These are phyloP conservation scores for Lachnum nothofagi DNA, from an alignment of 2,329 filamentous ascomycete species.

Conservation along the genomic window DNA sequence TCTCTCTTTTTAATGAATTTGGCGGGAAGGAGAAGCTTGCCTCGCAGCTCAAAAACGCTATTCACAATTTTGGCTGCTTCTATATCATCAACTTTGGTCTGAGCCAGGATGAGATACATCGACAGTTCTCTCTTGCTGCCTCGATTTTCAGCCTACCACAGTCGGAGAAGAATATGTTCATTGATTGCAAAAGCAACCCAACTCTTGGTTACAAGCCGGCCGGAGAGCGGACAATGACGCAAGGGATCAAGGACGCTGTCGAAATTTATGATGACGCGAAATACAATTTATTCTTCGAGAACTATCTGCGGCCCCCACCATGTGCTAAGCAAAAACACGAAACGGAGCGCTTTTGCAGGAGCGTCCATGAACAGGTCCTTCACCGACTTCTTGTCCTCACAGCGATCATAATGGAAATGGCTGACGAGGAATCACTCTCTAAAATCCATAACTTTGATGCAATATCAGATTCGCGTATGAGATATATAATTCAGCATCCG, in stretches of 20 bases:
- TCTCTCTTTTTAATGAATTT: no score
- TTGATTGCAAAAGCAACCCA: conserved; percentile 46
- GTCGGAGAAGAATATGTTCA: conserved; percentile 55
- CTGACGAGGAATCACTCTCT: conserved; percentile 53
- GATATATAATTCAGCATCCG: conserved; percentile 56
- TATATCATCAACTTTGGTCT: conserved; percentile 60
- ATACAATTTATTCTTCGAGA: conserved; percentile 44
- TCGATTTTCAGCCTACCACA: conserved; percentile 52
- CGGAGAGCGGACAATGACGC: conserved; percentile 31
- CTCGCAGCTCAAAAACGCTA: conserved; percentile 50
- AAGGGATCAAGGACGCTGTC: conserved; percentile 44
- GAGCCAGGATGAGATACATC: conserved; percentile 54
- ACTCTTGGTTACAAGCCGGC: conserved; percentile 54
- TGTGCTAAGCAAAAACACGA: conserved; percentile 47
- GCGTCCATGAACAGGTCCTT: conserved; percentile 51
- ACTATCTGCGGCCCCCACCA: conserved; percentile 40
- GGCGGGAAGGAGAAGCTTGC: no score
- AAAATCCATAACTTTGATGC: conserved; percentile 53
- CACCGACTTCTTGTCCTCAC: conserved; percentile 54
- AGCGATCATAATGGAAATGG: conserved; percentile 55
- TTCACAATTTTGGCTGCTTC: conserved; percentile 52
- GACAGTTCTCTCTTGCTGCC: conserved; percentile 57
- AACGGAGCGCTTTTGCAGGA: conserved; percentile 47
- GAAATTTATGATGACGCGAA: conserved; percentile 59
- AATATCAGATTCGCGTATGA: conserved; percentile 55